Conservation (phyloP, 169 alveolate genomes). For the Perkinsus chesapeaki region DNA sequence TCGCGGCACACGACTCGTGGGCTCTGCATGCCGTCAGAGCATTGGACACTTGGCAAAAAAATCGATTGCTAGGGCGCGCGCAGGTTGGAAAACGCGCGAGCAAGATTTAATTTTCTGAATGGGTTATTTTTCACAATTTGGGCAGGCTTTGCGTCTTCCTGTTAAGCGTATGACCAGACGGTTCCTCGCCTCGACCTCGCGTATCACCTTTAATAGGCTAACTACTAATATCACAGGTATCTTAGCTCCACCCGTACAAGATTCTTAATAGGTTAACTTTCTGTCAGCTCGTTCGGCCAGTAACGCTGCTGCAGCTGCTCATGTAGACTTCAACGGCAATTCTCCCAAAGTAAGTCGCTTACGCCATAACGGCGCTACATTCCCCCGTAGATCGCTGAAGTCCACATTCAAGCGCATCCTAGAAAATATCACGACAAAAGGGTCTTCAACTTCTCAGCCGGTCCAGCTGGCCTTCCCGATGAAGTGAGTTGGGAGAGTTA, state of each 20-base stretch:
- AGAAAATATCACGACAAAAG: not conserved
- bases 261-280: not conserved
- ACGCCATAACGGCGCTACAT: not conserved
- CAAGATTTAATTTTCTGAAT: too few relatives aligned
- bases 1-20: too few relatives aligned
- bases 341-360: not conserved
- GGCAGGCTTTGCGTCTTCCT: too few relatives aligned
- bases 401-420: not conserved
- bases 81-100: too few relatives aligned
- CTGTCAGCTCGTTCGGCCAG: not conserved
- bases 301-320: not conserved
- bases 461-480: not conserved
- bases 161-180: not conserved
- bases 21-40: too few relatives aligned
- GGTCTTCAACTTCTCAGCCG: not conserved
- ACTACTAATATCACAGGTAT: not conserved
- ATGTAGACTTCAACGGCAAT: not conserved
- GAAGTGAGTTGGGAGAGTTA: too few relatives aligned
- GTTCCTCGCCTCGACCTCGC: not conserved
- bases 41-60: too few relatives aligned
- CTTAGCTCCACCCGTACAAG: not conserved
- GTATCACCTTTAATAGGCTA: not conserved
- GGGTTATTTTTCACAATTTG: too few relatives aligned
- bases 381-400: not conserved
- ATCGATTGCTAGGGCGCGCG: too few relatives aligned